phyloP scores from a whole-genome alignment of 2,329 filamentous ascomycete species.

The Colletotrichum euphorbiae region DNA sequence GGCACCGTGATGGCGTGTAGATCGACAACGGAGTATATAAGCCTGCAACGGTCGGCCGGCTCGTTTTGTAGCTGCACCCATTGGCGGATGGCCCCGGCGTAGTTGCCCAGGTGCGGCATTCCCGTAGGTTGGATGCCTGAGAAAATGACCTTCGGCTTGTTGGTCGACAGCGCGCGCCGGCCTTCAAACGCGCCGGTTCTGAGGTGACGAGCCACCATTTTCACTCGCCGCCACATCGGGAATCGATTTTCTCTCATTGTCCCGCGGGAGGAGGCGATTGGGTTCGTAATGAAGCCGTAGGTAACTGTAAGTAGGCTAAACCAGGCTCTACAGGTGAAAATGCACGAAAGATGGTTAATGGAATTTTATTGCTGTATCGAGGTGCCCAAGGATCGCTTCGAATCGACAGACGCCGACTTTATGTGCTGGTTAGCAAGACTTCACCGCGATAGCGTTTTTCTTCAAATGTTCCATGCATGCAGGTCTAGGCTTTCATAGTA shows the following conservation, averaged over 20 bases:
- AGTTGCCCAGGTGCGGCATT: slow-evolving; percentile 94
- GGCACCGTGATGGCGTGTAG: slow-evolving; percentile 90
- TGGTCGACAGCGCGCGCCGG: slow-evolving; percentile 21
- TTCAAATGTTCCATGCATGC: no score
- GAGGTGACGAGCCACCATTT: neutral
- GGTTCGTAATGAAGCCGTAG: no score
- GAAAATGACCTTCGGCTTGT: slow-evolving; percentile 72
- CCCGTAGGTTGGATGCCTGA: slow-evolving; percentile 98
- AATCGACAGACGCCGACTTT: no score
- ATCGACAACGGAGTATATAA: slow-evolving; percentile 91
- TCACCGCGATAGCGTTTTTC: no score
- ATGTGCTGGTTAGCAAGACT: no score
- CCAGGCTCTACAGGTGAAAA: no score
- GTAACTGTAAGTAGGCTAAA: no score
- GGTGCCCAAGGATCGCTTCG: neutral
- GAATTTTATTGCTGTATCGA: neutral
- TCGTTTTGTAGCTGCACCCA: slow-evolving; percentile 86
- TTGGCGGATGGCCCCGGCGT: slow-evolving; percentile 86
- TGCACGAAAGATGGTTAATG: neutral
- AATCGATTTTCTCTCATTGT: neutral
- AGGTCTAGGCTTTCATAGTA: neutral
- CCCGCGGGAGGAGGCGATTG: no score
- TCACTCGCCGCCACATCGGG: slow-evolving; percentile 27
- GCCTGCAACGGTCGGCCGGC: slow-evolving; percentile 64
- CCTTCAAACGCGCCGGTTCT: neutral